Base-by-base conservation (phyloP, 176 grass and related monocot species). In the Themeda triandra region DNA sequence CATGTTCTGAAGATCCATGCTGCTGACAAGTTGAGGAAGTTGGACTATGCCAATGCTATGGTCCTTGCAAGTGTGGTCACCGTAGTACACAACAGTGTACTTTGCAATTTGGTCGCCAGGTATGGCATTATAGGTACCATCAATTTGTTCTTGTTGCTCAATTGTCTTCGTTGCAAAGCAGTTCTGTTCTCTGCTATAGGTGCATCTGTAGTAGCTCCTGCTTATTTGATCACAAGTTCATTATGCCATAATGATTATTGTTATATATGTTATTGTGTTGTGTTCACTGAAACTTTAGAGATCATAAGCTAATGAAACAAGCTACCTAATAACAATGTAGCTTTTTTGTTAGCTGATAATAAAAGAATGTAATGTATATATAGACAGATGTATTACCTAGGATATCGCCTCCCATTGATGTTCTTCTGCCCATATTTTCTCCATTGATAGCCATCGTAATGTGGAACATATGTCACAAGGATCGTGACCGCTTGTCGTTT, bases 131-230 rank as follows among this genome's bases (percentile, higher is more conserved):
- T n/a, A 27, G n/a, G 4, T 66, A 19, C 10, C 23, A 25, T 66
- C 60, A 21, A 31, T 33, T 60, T 6, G 42, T 41, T 42, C 79
- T 14, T 73, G 78, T 29, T 87, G 69, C 70, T 87, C 69, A 46
- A 81, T 35, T 8, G 85, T 87, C 59, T 87, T 87, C 1, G 85
- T 87, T 67, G 85, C 85, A 19, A 10, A 13, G 69, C 85, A 87
- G 25, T 81, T 48, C 69, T 66, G 44, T 19, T 87, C 85, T 29
- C 48, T n/a, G n/a, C n/a, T 86, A 42, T 86, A 86, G 11, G 69
- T 56, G 77, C 85, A 80, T 40, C 78, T 86, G 25, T 80, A 86
- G 69, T 86, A 86, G 46, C 69, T 86, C 85, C 77, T 86, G 85
- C 42, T 64, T 0, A 49, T n/a, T 64, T 36, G 10, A 15, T 12